Base-by-base conservation (phyloP, 164 flowering plant species). In the Tetracentron sinense region DNA sequence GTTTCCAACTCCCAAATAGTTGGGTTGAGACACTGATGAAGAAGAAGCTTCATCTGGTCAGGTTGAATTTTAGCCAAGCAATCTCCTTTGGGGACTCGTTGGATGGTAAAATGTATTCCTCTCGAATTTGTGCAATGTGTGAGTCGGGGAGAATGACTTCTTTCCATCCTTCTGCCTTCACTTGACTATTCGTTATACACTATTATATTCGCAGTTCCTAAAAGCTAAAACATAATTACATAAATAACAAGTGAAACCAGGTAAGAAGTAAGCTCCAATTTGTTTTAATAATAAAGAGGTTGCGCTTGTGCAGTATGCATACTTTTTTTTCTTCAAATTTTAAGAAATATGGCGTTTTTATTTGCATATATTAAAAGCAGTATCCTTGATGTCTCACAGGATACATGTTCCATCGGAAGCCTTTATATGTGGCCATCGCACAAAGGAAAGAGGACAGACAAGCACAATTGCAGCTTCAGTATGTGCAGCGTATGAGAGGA, bases 381-480 rank as follows among this genome's bases (percentile, higher is more conserved):
- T 20, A 27, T 56, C 19, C 42, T 28, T 66, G 49, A 22, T 56
- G 35, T 72, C 10, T 65, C 22, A 67, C 77, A 92, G 96, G 90
- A 42, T 64, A 55, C 64, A 85, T 92, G 87, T 75, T 86, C 73
- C 87, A 71, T 33, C 61, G 74, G 38, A 89, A 92, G 72, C 96
- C 98, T 68, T 64, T 89, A 12, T 89, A 86, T 69, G 89, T 85
- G 67, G 83, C 98, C 56, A 78, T 87, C 58, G 96, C 98, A 62
- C 95, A 89, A 70, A 81, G 84, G 62, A 89, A 89, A 70, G 94
- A 86, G 75, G 95, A 85, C n/a, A 85, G 98, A 55, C 80, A 78
- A 70, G 88, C 84, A 29, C 87, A 82, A 26, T 73, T 92, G 76
- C 89, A 81, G 66, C 53, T 81, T 28, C 82, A 79, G 22, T 79